Conservation (phyloP, 371 early-diverging fungal genomes). For the Lichtheimia hyalospora region DNA sequence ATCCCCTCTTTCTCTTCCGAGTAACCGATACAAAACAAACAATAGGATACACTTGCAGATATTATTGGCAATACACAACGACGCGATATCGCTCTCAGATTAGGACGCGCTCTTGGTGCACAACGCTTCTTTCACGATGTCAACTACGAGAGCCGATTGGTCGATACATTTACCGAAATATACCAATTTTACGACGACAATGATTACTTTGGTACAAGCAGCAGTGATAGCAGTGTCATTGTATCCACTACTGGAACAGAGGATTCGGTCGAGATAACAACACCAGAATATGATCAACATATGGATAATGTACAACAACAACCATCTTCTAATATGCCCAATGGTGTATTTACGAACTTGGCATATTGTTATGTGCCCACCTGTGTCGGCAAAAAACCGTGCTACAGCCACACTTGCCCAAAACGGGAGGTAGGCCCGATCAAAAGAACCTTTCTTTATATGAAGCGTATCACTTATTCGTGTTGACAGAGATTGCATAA, state of each 20-base stretch:
- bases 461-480: neutral
- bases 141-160: conserved; percentile 69
- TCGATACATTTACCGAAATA: conserved; percentile 71
- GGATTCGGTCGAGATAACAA: neutral
- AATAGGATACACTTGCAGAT: conserved; percentile 53
- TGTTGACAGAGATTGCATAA: neutral
- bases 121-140: conserved; percentile 87
- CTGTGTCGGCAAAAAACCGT: conserved; percentile 66
- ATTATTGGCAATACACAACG: conserved; percentile 72
- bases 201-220: conserved; percentile 4
- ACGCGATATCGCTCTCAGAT: conserved; percentile 71
- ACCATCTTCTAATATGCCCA: neutral
- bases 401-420: conserved; percentile 84
- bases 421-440: conserved; percentile 8
- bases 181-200: conserved; percentile 63
- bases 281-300: neutral
- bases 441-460: neutral
- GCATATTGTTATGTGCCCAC: conserved; percentile 66
- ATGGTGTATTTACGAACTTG: conserved; percentile 49
- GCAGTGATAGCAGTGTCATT: conserved; percentile 11
- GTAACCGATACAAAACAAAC: no score
- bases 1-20: no score
- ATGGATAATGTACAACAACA: neutral
- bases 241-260: conserved; percentile 5
- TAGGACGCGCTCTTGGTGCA: conserved; percentile 77